Evolutionary conservation across 2,329 filamentous ascomycete genomes (phyloP).

Genomic region (Coniochaeta ligniaria): DNA sequence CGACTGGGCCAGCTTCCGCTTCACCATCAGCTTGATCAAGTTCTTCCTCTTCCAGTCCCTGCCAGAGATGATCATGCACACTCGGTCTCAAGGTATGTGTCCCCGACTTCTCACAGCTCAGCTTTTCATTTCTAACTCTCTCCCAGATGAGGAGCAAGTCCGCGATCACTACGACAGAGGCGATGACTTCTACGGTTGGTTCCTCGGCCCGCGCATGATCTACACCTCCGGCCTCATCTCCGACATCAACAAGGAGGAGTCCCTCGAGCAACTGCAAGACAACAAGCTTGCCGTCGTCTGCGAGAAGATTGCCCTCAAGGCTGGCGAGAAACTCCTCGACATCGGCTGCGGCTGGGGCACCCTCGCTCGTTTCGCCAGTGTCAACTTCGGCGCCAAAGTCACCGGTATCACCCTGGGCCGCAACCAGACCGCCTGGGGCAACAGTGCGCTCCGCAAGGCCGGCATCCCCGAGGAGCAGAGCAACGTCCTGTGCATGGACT

Average conservation of each 20-base stretch:
- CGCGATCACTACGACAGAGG: conserved; percentile 96
- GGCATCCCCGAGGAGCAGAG: conserved; percentile 83
- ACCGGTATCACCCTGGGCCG: conserved; percentile 90
- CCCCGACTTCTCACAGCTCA: neutral
- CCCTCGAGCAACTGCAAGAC: conserved; percentile 90
- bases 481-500: conserved; percentile 91
- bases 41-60: conserved; percentile 84
- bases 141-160: conserved; percentile 87
- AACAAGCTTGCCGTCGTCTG: conserved; percentile 95
- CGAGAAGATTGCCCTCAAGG: conserved; percentile 83
- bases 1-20: conserved; percentile 93
- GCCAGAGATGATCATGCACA: conserved; percentile 88
- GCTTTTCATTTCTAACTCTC: conserved; percentile 4
- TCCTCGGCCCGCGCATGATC: conserved; percentile 96
- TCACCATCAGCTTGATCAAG: conserved; percentile 79
- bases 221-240: conserved; percentile 95
- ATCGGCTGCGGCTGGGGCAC: conserved; percentile 99
- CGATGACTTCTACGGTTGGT: conserved; percentile 98
- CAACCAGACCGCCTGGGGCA: conserved; percentile 97
- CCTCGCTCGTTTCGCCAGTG: conserved; percentile 83
- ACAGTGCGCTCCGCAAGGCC: conserved; percentile 74
- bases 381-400: conserved; percentile 77
- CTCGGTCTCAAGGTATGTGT: conserved; percentile 68
- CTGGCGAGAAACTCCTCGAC: conserved; percentile 78
- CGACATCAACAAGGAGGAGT: conserved; percentile 80